These are phyloP conservation scores for Argentina anserina DNA, from an alignment of 306 rosid species.

Conservation along the genomic window DNA sequence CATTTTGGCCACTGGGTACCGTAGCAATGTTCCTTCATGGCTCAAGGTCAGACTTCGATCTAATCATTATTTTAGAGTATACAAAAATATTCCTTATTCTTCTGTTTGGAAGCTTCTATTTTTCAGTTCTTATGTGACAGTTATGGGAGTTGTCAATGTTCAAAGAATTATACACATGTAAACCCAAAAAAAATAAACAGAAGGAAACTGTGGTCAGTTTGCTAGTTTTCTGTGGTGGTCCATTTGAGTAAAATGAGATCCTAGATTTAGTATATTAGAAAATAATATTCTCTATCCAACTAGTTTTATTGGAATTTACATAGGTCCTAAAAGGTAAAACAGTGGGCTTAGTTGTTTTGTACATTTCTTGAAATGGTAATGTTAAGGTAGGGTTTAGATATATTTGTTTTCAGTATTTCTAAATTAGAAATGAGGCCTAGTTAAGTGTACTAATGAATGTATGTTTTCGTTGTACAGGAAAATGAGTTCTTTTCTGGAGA, in stretches of 20 bases:
- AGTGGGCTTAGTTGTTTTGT: neutral
- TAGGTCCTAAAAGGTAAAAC: neutral
- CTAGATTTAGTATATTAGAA: neutral
- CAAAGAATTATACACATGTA: neutral
- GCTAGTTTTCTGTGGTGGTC: slow-evolving; percentile 25
- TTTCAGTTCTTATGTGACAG: slow-evolving; percentile 43
- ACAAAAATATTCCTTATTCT: neutral
- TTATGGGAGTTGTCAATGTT: slow-evolving; percentile 27
- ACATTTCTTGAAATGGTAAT: neutral
- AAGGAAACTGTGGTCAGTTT: slow-evolving; percentile 11
- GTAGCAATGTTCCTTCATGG: slow-evolving; percentile 98
- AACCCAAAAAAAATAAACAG: neutral
- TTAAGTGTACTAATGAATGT: neutral
- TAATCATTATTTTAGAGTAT: neutral
- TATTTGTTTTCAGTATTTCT: neutral
- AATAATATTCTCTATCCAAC: neutral
- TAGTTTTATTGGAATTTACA: neutral
- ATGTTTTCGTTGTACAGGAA: slow-evolving; percentile 46
- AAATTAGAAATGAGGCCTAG: neutral
- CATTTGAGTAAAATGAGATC: neutral
- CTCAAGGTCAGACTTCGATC: slow-evolving; percentile 56
- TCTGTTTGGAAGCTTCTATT: slow-evolving; percentile 15
- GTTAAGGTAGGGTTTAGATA: neutral
- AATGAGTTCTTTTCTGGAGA: slow-evolving; percentile 71
- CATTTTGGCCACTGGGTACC: slow-evolving; percentile 87